These are phyloP conservation scores for Leishmania lainsoni DNA, from an alignment of 208 protist species.

Conservation along the genomic window DNA sequence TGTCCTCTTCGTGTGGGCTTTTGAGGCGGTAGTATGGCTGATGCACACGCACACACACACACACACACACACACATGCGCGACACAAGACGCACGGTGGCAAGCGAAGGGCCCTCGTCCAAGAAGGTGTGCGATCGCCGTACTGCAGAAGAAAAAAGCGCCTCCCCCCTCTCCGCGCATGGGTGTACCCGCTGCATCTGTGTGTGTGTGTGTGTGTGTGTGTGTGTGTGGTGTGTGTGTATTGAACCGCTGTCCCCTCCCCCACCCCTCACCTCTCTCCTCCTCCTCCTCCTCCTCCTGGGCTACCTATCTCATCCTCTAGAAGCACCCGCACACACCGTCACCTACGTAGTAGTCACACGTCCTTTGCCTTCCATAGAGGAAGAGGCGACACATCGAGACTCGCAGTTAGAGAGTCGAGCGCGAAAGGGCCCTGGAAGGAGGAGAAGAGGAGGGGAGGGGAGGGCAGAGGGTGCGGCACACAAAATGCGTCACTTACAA, in stretches of 20 bases:
- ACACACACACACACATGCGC: not conserved
- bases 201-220: no score
- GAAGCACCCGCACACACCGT: not conserved
- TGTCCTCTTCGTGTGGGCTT: not conserved
- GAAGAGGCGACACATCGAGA: not conserved
- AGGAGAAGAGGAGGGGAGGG: no score
- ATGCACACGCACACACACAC: no score
- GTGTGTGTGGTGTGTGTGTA: no score
- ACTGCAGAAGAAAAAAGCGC: not conserved
- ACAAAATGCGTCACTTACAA: conserved; percentile 49
- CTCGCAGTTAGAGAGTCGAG: not conserved
- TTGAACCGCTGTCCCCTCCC: no score
- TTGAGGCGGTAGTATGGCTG: not conserved
- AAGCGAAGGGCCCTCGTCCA: not conserved
- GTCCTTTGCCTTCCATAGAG: not conserved
- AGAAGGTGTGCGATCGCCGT: not conserved
- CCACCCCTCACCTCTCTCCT: not conserved
- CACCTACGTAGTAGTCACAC: not conserved
- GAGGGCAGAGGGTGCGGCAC: not conserved
- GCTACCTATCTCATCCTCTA: not conserved
- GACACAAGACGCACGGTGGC: not conserved
- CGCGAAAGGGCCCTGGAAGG: not conserved
- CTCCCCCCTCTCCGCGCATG: not conserved
- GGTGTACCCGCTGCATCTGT: no score
- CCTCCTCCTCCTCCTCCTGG: not conserved